Evolutionary conservation across 306 rosid genomes (phyloP).

Genomic region (Vachellia collinsii): DNA sequence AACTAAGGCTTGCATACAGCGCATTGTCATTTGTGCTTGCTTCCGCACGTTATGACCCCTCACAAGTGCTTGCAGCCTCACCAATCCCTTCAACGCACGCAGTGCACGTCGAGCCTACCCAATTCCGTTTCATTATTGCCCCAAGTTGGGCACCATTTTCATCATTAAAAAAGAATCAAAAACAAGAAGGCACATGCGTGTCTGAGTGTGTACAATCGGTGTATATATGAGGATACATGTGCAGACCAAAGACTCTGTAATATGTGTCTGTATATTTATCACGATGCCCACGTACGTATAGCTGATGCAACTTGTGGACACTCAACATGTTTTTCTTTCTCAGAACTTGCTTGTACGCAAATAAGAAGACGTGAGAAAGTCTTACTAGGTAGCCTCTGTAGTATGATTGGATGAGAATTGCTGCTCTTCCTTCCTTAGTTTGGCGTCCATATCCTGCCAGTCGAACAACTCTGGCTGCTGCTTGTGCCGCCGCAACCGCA

Average conservation of each 20-base stretch:
- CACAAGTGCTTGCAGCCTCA: constrained; percentile 90
- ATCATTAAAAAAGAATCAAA: too few species aligned
- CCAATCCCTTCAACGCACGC: constrained; percentile 89
- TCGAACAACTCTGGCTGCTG: constrained; percentile 69
- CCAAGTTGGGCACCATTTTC: not conserved
- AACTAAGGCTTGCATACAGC: constrained; percentile 96
- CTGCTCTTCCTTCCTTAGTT: constrained; percentile 67
- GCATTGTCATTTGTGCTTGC: constrained; percentile 97
- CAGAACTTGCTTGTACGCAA: too few species aligned
- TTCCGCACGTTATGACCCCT: constrained; percentile 92
- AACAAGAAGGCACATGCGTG: too few species aligned
- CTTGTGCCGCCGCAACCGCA: constrained; percentile 74
- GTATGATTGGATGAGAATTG: constrained; percentile 64
- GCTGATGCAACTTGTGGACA: too few species aligned
- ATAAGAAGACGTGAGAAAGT: not conserved
- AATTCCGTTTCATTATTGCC: constrained; percentile 3
- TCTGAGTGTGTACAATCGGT: too few species aligned
- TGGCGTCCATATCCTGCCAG: constrained; percentile 70
- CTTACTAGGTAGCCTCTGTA: constrained; percentile 75
- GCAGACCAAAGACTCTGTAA: too few species aligned
- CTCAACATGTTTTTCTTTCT: too few species aligned
- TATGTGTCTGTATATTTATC: too few species aligned
- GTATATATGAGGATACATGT: too few species aligned
- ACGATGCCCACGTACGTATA: too few species aligned
- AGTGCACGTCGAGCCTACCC: constrained; percentile 83